Evolutionary conservation across 2,329 filamentous ascomycete species (phyloP).

Genomic region (Knufia fluminis): DNA sequence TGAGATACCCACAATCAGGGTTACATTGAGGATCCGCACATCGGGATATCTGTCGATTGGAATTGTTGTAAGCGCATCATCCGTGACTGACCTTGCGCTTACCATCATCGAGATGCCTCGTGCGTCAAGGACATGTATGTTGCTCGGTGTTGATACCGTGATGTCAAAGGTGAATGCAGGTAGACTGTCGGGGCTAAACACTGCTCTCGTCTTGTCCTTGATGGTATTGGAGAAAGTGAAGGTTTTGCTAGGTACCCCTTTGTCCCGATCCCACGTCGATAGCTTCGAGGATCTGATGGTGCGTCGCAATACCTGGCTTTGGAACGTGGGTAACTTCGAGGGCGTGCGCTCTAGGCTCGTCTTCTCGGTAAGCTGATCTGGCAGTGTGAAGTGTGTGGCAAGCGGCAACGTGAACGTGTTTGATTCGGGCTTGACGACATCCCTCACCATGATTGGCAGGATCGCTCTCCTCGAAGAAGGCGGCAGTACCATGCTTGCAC

Average conservation of each 20-base stretch:
- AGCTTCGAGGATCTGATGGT: conserved; percentile 18
- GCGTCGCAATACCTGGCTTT: conserved; percentile 9
- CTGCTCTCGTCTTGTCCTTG: conserved; percentile 15
- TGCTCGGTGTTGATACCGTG: conserved; percentile 7
- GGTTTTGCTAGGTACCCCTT: not conserved
- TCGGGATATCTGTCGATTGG: conserved; percentile 3
- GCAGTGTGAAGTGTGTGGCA: conserved; percentile 5
- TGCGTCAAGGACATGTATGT: not conserved
- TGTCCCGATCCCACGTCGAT: conserved; percentile 12
- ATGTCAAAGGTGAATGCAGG: conserved; percentile 17
- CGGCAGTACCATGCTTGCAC: conserved; percentile 11
- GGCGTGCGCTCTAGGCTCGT: not conserved
- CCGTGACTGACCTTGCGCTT: not conserved
- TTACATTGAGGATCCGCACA: not conserved
- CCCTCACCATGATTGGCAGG: conserved; percentile 15
- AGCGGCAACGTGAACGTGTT: not conserved
- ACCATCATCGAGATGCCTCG: conserved; percentile 1
- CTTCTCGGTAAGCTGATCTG: conserved; percentile 11
- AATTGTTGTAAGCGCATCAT: conserved; percentile 4
- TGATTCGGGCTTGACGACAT: conserved; percentile 14
- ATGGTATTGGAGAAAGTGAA: conserved; percentile 8
- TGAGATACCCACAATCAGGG: not conserved
- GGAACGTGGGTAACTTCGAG: conserved; percentile 6
- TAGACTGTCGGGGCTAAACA: conserved; percentile 17
- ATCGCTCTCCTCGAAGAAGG: conserved; percentile 13